Evolutionary conservation across 2,329 filamentous ascomycete genomes (phyloP), one percentile per base, ranked within the genome.

Genomic region (Alternaria alternata): DNA sequence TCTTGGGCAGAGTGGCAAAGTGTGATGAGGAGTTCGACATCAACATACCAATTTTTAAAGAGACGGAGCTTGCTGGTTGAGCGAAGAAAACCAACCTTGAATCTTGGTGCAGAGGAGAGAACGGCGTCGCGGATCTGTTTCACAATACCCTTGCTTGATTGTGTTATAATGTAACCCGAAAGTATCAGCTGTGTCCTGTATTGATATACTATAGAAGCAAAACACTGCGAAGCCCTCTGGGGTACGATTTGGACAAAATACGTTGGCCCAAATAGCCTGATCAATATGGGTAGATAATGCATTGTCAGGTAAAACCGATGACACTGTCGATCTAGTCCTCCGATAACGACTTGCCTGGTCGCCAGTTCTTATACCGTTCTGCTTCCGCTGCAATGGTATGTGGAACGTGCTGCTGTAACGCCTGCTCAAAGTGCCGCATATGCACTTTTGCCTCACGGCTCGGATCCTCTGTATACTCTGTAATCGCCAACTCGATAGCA

Each of bases 371-470:
- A 68, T 70, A 83, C 64, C 68, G 79, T 72, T 78, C 83, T 72
- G 60, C 79, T 72, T 83, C 78, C 36, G 68, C 69, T 52, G 75
- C 79, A 22, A 80, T 79, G 48, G 79, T 80, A 65, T 78, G 80
- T 22, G 78, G 78, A 47, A 71, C 81, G 58, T 78, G 75, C 75
- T 70, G 82, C 1, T 61, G 54, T 62, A 79, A 54, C 6, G 75
- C 83, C 61, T 82, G 81, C 57, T 85, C 82, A 64, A 74, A 88
- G 70, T 61, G 85, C 80, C 42, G 77, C 80, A 74, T 86, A 80
- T 61, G 81, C 78, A 59, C 64, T 51, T 68, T 51, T 48, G 75
- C 58, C 48, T 66, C 63, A 16, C 62, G 64, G 9, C 69, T 70
- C 6, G 62, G 66, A 36, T 59, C 54, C 43, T 66, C 62, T 46